Percentiles rank a stretch among this genome's conserved stretches.
Conservation (phyloP, 441 rosid genomes). For the Biscutella laevigata region DNA sequence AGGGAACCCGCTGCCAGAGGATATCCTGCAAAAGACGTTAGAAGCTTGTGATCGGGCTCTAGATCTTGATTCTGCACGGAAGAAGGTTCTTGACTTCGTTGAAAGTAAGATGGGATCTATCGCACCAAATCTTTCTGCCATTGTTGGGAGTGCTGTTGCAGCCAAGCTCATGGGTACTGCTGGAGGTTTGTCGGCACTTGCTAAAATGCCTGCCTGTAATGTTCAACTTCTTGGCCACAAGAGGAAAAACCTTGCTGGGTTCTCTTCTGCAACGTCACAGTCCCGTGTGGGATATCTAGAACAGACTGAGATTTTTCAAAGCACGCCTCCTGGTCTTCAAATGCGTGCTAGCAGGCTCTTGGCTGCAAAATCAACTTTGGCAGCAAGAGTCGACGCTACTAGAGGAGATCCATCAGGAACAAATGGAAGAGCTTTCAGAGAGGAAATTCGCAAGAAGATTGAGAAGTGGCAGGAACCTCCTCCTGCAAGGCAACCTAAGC, state of each 20-base stretch:
- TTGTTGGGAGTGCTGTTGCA: conserved; percentile 94
- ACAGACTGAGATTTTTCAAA: conserved; percentile 80
- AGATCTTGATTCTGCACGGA: conserved; percentile 63
- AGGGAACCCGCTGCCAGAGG: conserved; percentile 79
- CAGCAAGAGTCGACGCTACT: conserved; percentile 76
- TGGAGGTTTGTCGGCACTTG: conserved; percentile 78
- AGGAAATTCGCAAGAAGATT: conserved; percentile 72
- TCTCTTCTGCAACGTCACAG: conserved; percentile 79
- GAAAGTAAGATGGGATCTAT: conserved; percentile 91
- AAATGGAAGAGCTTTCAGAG: conserved; percentile 59
- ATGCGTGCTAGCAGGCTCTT: conserved; percentile 76
- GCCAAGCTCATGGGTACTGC: conserved; percentile 94
- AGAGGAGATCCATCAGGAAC: conserved; percentile 76
- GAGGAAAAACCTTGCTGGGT: conserved; percentile 90
- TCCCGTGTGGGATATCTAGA: conserved; percentile 83
- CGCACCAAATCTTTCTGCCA: conserved; percentile 81
- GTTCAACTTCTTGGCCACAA: conserved; percentile 89
- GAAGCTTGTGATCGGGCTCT: conserved; percentile 90
- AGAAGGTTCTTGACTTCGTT: conserved; percentile 86
- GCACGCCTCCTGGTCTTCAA: conserved; percentile 68
- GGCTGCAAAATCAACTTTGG: conserved; percentile 86
- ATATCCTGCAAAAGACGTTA: conserved; percentile 59
- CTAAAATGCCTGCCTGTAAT: conserved; percentile 93
- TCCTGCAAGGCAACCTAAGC: conserved; percentile 95
- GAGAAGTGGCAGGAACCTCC: conserved; percentile 99